phyloP scores from a whole-genome alignment of 1,139 yeast genomes.

The Candida anutae region DNA sequence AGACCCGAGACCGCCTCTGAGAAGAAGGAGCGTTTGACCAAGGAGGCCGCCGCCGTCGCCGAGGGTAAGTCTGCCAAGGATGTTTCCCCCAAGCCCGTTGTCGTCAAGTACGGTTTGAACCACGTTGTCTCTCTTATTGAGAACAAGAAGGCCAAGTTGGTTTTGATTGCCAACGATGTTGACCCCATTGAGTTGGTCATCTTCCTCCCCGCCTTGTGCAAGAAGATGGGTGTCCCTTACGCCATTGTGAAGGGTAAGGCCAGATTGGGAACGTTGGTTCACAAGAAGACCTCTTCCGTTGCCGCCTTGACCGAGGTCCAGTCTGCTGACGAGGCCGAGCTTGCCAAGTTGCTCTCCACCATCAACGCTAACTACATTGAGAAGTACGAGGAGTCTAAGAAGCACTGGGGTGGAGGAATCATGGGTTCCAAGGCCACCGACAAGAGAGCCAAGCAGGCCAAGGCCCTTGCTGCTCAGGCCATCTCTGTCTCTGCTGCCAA shows the following conservation, averaged over 20 bases:
- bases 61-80: constrained; percentile 96
- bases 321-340: constrained; percentile 90
- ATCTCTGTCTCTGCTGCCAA: constrained; percentile 1
- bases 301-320: constrained; percentile 94
- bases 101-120: constrained; percentile 95
- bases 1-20: constrained; percentile 96
- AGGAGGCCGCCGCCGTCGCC: constrained; percentile 97
- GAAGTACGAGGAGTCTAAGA: constrained; percentile 90
- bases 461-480: constrained; percentile 8
- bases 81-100: constrained; percentile 92
- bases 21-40: constrained; percentile 97
- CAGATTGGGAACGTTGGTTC: constrained; percentile 94
- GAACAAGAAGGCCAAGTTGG: constrained; percentile 97
- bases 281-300: constrained; percentile 94
- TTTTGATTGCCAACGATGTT: constrained; percentile 95
- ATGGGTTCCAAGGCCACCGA: constrained; percentile 90
- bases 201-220: constrained; percentile 96
- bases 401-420: constrained; percentile 99
- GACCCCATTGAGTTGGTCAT: constrained; percentile 97
- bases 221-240: constrained; percentile 99
- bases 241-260: constrained; percentile 99
- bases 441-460: constrained; percentile 46
- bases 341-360: constrained; percentile 86
- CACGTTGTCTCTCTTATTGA: constrained; percentile 94
- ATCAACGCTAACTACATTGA: constrained; percentile 87